Evolutionary conservation across 2,329 filamentous ascomycete species (phyloP).

Genomic region (Ophiostoma perfectum): DNA sequence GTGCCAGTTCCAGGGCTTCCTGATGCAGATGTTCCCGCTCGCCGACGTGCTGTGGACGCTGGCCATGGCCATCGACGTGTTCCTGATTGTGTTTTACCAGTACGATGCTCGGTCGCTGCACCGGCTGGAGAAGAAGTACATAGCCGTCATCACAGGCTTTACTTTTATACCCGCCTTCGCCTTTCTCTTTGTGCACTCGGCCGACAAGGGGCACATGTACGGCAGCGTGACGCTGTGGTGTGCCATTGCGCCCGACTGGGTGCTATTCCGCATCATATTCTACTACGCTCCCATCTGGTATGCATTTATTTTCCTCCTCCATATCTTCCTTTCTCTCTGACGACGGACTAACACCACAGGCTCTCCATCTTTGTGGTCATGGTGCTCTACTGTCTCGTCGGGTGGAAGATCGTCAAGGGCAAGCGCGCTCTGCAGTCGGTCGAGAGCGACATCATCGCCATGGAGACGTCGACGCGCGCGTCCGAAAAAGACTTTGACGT

Average conservation of each 20-base stretch:
- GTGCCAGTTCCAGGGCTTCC: constrained; percentile 37
- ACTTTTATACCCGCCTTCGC: constrained; percentile 35
- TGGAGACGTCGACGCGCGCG: constrained; percentile 24
- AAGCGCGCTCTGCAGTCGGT: constrained; percentile 33
- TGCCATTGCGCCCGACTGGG: constrained; percentile 36
- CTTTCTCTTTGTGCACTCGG: constrained; percentile 33
- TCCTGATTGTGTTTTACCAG: constrained; percentile 35
- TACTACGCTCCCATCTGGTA: constrained; percentile 38
- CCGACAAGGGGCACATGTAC: constrained; percentile 35
- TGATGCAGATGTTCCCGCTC: constrained; percentile 37
- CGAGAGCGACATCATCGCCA: constrained; percentile 30
- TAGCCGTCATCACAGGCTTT: constrained; percentile 30
- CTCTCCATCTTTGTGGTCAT: constrained; percentile 30
- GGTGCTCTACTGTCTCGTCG: constrained; percentile 43
- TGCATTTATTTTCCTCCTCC: neutral
- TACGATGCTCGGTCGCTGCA: constrained; percentile 33
- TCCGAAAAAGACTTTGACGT: constrained; percentile 16
- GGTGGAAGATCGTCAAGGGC: constrained; percentile 33
- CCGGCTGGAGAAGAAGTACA: constrained; percentile 34
- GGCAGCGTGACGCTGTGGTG: constrained; percentile 37
- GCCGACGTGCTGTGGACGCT: constrained; percentile 38
- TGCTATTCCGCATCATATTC: constrained; percentile 34
- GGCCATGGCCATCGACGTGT: constrained; percentile 36
- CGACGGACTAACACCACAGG: constrained; percentile 26
- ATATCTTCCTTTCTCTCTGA: neutral